Conservation (phyloP, 768 basidiomycete genomes). For the Calocybe cyanea region DNA sequence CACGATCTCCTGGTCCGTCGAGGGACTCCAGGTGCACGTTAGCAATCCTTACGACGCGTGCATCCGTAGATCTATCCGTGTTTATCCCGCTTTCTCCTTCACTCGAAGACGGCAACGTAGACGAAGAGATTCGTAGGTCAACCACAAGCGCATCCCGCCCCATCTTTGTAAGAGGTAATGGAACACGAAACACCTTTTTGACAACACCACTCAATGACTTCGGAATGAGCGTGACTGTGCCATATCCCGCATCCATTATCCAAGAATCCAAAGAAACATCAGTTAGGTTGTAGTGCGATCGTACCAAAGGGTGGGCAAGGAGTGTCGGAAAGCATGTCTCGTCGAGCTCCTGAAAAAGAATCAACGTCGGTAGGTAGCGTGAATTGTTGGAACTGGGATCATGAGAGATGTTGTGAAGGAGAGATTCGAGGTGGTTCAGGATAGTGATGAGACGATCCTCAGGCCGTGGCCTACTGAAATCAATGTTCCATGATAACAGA, state of each 20-base stretch:
- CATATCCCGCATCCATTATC: slow-evolving; percentile 26
- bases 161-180: slow-evolving; percentile 38
- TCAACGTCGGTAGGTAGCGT: slow-evolving; percentile 34
- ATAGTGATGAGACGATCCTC: slow-evolving; percentile 31
- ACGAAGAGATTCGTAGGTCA: slow-evolving; percentile 32
- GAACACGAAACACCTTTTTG: slow-evolving; percentile 25
- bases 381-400: slow-evolving; percentile 9
- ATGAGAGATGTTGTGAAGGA: not conserved
- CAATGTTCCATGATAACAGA: slow-evolving; percentile 46
- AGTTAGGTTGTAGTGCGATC: slow-evolving; percentile 34
- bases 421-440: slow-evolving; percentile 33
- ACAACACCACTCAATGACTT: slow-evolving; percentile 23
- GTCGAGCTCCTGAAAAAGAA: slow-evolving; percentile 47
- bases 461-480: slow-evolving; percentile 28
- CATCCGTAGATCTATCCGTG: slow-evolving; percentile 18
- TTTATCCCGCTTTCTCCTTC: too few relatives aligned
- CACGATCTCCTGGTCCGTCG: slow-evolving; percentile 27
- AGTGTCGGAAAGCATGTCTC: slow-evolving; percentile 30
- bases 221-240: slow-evolving; percentile 46
- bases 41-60: slow-evolving; percentile 32
- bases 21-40: slow-evolving; percentile 54
- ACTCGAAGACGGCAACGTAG: too few relatives aligned
- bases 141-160: slow-evolving; percentile 41
- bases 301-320: slow-evolving; percentile 41
- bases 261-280: slow-evolving; percentile 35